Evolutionary conservation across 768 basidiomycete genomes (phyloP), one percentile per base, ranked within the genome.

Genomic region (Rhizopogon vulgaris): DNA sequence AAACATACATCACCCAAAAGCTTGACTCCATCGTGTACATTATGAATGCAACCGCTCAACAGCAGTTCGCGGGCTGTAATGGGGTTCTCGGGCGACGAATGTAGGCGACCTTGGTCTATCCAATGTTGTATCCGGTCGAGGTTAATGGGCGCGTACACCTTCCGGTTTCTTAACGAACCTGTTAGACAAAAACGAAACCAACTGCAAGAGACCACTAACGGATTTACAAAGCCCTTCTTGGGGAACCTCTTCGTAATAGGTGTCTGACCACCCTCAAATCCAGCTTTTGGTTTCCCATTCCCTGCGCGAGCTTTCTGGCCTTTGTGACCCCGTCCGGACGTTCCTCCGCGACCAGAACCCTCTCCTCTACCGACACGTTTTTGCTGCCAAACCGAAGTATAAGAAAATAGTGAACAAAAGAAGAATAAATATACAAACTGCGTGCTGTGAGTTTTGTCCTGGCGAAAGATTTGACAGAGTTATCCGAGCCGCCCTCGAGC

Each of bases 261-360:
- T 4, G 95, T 97, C 68, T 97, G 95, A 56, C 96, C 96, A 64
- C 96, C 96, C 69, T 97, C 96, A 57, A 97, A 99, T 6, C 90
- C 85, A 25, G 82, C 76, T 59, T 78, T 80, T 28, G 81, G 84
- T 59, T 91, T 87, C 4, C 92, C 90, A 53, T 86, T 83, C 2
- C 94, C 94, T 4, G 91, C 83, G 56, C 95, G 83, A 36, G 96
- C 86, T 54, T 94, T 94, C 70, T 95, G 93, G 59, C 96, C 96
- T 61, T 99, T 99, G 69, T 90, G 80, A 71, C 96, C 96, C 51
- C 92, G 80, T 58, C 92, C 92, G 9, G 94, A 87, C 1, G 95
- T 97, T 55, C 92, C 85, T 57, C 96, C 96, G 53, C 87, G 81
- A 25, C 88, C 87, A 2, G 92, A 93, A 28, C 90, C 90, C 72